Conservation (phyloP, 495 filamentous ascomycete species). For the Tuber brumale region DNA sequence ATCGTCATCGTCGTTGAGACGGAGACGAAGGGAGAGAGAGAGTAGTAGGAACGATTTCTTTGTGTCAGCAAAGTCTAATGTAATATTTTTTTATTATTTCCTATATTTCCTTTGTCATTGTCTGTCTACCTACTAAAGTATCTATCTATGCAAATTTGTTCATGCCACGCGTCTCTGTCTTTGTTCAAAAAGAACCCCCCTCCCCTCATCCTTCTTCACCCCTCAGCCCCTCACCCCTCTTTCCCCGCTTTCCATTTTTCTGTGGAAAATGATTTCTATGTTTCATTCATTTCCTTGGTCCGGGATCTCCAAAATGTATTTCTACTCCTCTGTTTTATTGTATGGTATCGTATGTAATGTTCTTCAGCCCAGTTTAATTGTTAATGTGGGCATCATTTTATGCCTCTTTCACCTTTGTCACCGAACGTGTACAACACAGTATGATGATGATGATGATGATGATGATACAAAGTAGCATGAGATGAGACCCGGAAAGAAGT, state of each 20-base stretch:
- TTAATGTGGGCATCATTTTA: background rate
- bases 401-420: background rate
- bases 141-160: background rate
- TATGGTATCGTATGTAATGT: background rate
- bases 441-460: too few species aligned
- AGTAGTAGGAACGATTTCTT: background rate
- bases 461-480: background rate
- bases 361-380: background rate
- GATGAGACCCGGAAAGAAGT: background rate
- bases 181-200: background rate
- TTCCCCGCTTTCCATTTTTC: background rate
- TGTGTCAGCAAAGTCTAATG: background rate
- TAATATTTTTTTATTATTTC: conserved; percentile 4
- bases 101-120: background rate
- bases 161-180: background rate
- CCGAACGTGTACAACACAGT: background rate
- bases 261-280: background rate
- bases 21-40: background rate
- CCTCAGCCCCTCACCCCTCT: background rate
- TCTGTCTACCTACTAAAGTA: background rate
- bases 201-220: background rate
- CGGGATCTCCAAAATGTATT: background rate
- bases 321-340: background rate
- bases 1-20: background rate
- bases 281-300: background rate